Base-by-base conservation (phyloP, 352 stramenopile genomes). In the Globisporangium spinosum region DNA sequence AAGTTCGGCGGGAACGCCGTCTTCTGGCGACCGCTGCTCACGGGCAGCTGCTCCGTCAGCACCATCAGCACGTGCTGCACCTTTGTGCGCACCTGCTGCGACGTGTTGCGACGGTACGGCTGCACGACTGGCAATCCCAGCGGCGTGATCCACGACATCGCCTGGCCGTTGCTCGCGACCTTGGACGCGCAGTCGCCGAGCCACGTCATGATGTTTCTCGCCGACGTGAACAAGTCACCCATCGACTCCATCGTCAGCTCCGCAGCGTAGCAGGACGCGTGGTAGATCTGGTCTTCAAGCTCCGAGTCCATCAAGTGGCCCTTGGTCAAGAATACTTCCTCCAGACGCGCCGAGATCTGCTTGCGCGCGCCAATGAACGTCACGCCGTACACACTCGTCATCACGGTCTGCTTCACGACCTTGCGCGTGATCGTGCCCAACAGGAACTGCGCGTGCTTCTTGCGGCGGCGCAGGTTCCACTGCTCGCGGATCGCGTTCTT, bases 381-480 rank as follows among this genome's bases (percentile, higher is more conserved):
- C 27, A 99, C 98, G 64, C 98, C 98, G 71, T 99, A 99, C 34
- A 99, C 98, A 67, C 94, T 99, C 27, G 98, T 99, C 98, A 99
- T 99, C 1, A 99, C 98, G 51, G 98, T 99, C 78, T 99, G 94
- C 83, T 99, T 99, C 34, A 99, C 97, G 20, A 99, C 96, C 77
- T 99, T 98, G 34, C 97, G 89, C 67, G 80, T 91, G 62, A 95
- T 95, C 9, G 78, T 87, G 17, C 83, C 87, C 2, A 91, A 67
- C 45, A 95, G 17, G 47, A 95, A 91, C 25, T 86, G 76, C 22
- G 87, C 85, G 58, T 77, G 75, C 61, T 86, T 82, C 58, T 91
- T 87, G 35, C 74, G 43, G 1, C 43, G 43, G 43, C 43, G 43
- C 43, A 51, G 17, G 43, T 51, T 51, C 43, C 43, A 51, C 43